A percentile compares a stretch with the other conserved stretches of the same genome.
Conservation (phyloP, 805 yeast species). For the Pichia thaimueangensis region DNA sequence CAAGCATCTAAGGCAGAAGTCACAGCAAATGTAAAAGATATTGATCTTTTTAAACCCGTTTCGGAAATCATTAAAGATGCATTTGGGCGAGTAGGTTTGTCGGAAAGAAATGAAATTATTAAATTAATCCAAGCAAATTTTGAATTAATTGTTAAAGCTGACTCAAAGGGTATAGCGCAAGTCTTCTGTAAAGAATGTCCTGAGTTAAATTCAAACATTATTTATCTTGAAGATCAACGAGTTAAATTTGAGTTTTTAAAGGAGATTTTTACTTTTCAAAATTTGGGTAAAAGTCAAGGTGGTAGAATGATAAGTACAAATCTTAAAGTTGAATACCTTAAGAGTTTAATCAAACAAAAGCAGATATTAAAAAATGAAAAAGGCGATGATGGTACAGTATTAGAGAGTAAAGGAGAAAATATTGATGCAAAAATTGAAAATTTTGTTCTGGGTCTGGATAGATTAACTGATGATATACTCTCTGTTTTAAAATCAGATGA, state of each 20-base stretch:
- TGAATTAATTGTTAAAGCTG: conserved; percentile 23
- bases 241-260: conserved; percentile 31
- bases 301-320: conserved; percentile 23
- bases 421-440: conserved; percentile 4
- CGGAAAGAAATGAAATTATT: conserved; percentile 21
- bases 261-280: conserved; percentile 24
- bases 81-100: conserved; percentile 12
- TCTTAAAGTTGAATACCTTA: conserved; percentile 10
- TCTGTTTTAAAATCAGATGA: conserved; percentile 20
- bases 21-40: conserved; percentile 4
- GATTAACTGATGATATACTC: conserved; percentile 15
- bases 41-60: conserved; percentile 23
- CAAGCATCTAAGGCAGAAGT: background rate
- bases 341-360: conserved; percentile 2
- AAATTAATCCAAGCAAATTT: conserved; percentile 27
- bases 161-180: conserved; percentile 32
- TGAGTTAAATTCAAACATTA: conserved; percentile 32
- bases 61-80: conserved; percentile 25
- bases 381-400: background rate
- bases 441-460: conserved; percentile 17
- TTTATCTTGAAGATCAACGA: conserved; percentile 25
- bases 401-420: background rate
- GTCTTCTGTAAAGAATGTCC: conserved; percentile 35
- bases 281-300: conserved; percentile 18
- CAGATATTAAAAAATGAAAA: no score